Conservation (phyloP, 371 early-diverging fungal genomes). For the Capniomyces stellatus region DNA sequence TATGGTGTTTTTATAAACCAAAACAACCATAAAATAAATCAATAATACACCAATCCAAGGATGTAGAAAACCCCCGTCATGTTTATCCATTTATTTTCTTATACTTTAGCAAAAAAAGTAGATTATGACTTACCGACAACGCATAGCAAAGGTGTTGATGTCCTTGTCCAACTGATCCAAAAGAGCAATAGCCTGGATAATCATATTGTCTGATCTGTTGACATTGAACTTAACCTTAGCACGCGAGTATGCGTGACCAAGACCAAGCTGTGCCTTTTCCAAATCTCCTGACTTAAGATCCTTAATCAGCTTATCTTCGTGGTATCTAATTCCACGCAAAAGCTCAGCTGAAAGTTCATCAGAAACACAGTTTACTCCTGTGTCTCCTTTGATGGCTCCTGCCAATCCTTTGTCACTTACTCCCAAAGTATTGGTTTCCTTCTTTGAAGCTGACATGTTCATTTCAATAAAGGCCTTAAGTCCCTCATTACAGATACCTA, state of each 20-base stretch:
- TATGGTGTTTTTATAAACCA: too few relatives aligned
- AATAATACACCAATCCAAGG: neutral
- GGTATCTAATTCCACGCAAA: conserved; percentile 80
- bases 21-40: neutral
- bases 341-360: conserved; percentile 72
- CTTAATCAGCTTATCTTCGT: conserved; percentile 70
- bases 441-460: conserved; percentile 70
- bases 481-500: conserved; percentile 14
- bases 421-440: conserved; percentile 56
- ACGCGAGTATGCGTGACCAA: conserved; percentile 94
- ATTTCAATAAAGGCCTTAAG: conserved; percentile 86
- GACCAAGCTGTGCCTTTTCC: conserved; percentile 83
- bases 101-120: too few relatives aligned
- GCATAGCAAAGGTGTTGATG: conserved; percentile 84
- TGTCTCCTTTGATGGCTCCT: conserved; percentile 60
- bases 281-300: conserved; percentile 83
- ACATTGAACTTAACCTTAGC: conserved; percentile 98
- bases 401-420: conserved; percentile 87
- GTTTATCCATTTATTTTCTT: too few relatives aligned
- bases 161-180: conserved; percentile 91
- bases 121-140: conserved; percentile 32
- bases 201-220: conserved; percentile 84
- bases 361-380: conserved; percentile 58
- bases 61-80: too few relatives aligned
- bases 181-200: conserved; percentile 76